Evolutionary conservation across 129 eudicot genomes (phyloP).

Genomic region (Artemisia annua): DNA sequence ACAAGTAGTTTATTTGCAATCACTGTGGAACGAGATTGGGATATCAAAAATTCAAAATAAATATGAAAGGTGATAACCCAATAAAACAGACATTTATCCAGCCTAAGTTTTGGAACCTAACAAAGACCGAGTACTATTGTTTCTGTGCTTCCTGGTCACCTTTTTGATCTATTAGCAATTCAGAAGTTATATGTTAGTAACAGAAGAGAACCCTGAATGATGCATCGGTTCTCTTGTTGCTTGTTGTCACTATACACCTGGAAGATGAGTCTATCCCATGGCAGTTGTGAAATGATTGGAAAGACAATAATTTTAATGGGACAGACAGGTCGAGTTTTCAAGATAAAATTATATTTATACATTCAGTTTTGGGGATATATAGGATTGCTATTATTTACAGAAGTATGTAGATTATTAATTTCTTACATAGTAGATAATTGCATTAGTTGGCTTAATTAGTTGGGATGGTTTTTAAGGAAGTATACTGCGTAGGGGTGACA

Average conservation of each 20-base stretch:
- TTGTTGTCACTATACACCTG: background rate
- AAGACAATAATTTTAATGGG: background rate
- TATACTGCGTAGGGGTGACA: background rate
- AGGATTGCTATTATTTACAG: background rate
- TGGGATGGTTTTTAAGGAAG: background rate
- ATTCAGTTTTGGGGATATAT: background rate
- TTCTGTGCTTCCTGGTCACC: background rate
- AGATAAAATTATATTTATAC: background rate
- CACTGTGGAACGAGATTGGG: conserved; percentile 7
- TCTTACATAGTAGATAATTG: too few relatives aligned
- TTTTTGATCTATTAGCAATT: too few relatives aligned
- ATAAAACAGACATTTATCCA: background rate
- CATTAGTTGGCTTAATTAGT: background rate
- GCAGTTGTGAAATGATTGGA: conserved; percentile 7
- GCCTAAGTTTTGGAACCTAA: background rate
- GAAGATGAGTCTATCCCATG: background rate
- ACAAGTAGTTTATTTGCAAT: conserved; percentile 9
- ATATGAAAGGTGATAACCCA: background rate
- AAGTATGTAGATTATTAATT: background rate
- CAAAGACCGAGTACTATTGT: background rate
- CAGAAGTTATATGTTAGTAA: too few relatives aligned
- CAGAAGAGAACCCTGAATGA: background rate
- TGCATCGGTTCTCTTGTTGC: conserved; percentile 3
- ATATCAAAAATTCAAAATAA: background rate
- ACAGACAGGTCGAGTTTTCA: background rate